Evolutionary conservation across 495 filamentous ascomycete genomes (phyloP).

Genomic region (Darksidea phi): DNA sequence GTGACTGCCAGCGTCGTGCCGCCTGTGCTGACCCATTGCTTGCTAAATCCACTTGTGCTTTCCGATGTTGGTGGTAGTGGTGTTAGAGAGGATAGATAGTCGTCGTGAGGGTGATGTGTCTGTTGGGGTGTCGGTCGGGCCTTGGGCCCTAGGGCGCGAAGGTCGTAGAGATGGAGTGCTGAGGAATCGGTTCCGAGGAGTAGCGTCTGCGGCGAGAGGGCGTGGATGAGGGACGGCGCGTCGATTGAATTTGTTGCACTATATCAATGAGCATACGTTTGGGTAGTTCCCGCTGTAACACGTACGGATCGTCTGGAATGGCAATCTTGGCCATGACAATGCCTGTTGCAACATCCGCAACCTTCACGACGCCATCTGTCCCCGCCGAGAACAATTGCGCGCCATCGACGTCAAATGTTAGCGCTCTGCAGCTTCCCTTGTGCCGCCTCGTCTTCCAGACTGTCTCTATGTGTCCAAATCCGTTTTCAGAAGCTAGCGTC

Average conservation of each 20-base stretch:
- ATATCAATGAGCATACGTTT: background rate
- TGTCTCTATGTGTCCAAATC: conserved; percentile 73
- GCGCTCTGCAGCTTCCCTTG: conserved; percentile 82
- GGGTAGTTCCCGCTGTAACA: background rate
- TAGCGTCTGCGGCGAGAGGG: conserved; percentile 81
- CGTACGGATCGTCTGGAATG: conserved; percentile 49
- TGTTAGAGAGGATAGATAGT: conserved; percentile 88
- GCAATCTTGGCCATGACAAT: conserved; percentile 73
- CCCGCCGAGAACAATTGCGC: conserved; percentile 79
- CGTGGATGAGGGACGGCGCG: conserved; percentile 71
- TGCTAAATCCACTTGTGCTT: conserved; percentile 79
- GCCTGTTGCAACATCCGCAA: conserved; percentile 76
- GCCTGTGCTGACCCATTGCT: conserved; percentile 91
- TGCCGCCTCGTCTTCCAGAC: conserved; percentile 85
- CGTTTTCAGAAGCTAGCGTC: conserved; percentile 46
- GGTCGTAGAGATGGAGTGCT: conserved; percentile 84
- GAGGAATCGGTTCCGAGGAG: conserved; percentile 89
- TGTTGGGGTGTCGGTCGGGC: conserved; percentile 63
- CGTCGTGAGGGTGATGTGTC: conserved; percentile 80
- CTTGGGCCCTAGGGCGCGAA: conserved; percentile 60
- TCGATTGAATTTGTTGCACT: conserved; percentile 50
- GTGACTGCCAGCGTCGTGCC: conserved; percentile 86
- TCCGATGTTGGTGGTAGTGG: conserved; percentile 73
- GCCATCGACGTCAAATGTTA: conserved; percentile 77
- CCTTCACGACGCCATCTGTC: conserved; percentile 86